Base-by-base conservation (phyloP, 495 filamentous ascomycete genomes). In the Copromyces sp. region DNA sequence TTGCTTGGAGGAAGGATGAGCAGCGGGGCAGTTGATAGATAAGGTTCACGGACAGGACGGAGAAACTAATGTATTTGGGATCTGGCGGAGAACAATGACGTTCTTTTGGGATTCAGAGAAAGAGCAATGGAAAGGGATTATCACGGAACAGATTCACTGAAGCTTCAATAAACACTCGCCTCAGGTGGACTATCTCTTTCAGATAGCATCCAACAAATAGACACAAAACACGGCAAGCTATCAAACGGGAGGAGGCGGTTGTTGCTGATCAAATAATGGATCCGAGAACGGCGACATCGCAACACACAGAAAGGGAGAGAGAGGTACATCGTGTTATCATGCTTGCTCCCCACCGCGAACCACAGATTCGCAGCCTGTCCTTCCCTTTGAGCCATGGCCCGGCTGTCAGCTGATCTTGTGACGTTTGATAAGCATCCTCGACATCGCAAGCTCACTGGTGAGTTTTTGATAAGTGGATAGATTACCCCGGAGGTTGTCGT, bases 261-360 rank as follows among this genome's bases (percentile, higher is more conserved):
- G 14, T 35, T 65, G 53, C 24, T 35, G 53, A 9, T 35, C 29
- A 14, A 65, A 37, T 17, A 17, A 35, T 37, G 29, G 70, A 68
- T 73, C 71, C 71, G 71, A 73, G 20, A 73, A 73, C 42, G 71
- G 71, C 71, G 41, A 65, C 7, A 44, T 65, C 35, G 53, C 35
- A 11, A 24, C 3, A 17, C 53, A 3, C 29, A 35, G 53, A 24
- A 20, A 61, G 12, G 24, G 5, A 24, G 53, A 61, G 12, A 61
- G 2, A 17, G 12, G 29, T 65, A 35, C 53, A 65, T 65, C 32
- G 53, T 65, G 29, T 65, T 65, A 65, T 59, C 53, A 65, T 4
- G 3, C 5, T 1, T 65, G 53, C 53, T 65, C 53, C 24, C 24
- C 53, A 65, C 53, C 53, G 7, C 35, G 1, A 32, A 65, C 53